Percentiles rank a stretch among this genome's conserved stretches.
phyloP scores from a whole-genome alignment of 1,139 yeast species.

The Diutina siamensis region DNA sequence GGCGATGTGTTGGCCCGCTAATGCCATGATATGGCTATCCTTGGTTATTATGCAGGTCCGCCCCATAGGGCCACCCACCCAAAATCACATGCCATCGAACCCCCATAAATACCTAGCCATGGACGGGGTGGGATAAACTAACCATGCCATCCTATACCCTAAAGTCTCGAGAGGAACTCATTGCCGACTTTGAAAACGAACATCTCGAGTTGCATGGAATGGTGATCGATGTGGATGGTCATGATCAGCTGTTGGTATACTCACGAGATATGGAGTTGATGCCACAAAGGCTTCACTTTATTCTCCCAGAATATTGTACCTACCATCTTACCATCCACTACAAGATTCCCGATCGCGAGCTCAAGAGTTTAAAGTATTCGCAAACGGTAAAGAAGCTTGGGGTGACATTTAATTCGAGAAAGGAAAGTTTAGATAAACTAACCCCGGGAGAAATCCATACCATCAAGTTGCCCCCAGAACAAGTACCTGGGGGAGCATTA shows the following conservation, averaged over 20 bases:
- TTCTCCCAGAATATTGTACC: not conserved
- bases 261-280: slow-evolving; percentile 3
- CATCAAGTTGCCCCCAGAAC: not conserved
- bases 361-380: not conserved
- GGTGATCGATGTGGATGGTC: not conserved
- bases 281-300: slow-evolving; percentile 3
- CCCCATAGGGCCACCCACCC: too few relatives aligned
- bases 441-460: not conserved
- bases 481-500: not conserved
- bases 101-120: not conserved
- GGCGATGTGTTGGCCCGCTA: not conserved
- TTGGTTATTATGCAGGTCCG: not conserved
- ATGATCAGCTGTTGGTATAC: not conserved
- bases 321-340: not conserved
- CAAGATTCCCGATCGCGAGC: not conserved
- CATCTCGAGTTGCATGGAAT: slow-evolving; percentile 1
- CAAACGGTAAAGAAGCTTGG: slow-evolving; percentile 2
- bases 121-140: not conserved
- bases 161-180: not conserved
- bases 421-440: not conserved
- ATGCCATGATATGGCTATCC: not conserved
- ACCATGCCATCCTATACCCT: not conserved
- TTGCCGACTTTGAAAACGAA: slow-evolving; percentile 4
- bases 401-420: not conserved
- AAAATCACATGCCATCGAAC: not conserved